These are phyloP conservation scores for Colletotrichum lini DNA, from an alignment of 2,329 filamentous ascomycete species.

Conservation along the genomic window DNA sequence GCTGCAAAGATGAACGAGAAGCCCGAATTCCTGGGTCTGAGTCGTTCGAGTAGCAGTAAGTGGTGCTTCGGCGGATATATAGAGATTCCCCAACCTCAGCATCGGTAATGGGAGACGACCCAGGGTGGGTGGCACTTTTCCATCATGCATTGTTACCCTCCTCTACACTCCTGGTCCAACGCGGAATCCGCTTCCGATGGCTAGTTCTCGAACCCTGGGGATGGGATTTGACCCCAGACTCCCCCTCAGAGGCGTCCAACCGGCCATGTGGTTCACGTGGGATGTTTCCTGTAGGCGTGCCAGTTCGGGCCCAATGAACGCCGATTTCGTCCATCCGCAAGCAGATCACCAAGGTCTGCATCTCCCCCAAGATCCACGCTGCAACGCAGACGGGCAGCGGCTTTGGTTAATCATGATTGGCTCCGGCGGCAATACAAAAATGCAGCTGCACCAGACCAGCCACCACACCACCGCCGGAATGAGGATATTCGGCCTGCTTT, in stretches of 20 bases:
- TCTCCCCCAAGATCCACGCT: slow-evolving; percentile 22
- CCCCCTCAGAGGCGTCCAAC: slow-evolving; percentile 36
- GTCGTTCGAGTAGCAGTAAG: slow-evolving; percentile 26
- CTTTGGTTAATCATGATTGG: slow-evolving; percentile 29
- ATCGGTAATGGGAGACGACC: not conserved
- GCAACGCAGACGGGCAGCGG: slow-evolving; percentile 44
- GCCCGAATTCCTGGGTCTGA: slow-evolving; percentile 25
- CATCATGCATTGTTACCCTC: slow-evolving; percentile 20
- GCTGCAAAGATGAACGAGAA: slow-evolving; percentile 16
- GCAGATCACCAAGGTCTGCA: slow-evolving; percentile 38
- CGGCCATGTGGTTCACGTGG: slow-evolving; percentile 33
- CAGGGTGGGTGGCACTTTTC: not conserved
- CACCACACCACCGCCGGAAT: slow-evolving; percentile 13
- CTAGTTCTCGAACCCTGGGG: slow-evolving; percentile 21
- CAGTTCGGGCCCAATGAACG: slow-evolving; percentile 38
- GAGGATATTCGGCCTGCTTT: slow-evolving; percentile 34
- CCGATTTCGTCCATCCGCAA: slow-evolving; percentile 41
- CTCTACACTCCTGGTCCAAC: not conserved
- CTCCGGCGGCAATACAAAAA: slow-evolving; percentile 14
- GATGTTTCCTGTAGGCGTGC: slow-evolving; percentile 14
- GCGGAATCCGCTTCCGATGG: slow-evolving; percentile 30
- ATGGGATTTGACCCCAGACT: slow-evolving; percentile 44
- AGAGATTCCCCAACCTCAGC: slow-evolving; percentile 10
- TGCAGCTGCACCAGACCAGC: slow-evolving; percentile 24
- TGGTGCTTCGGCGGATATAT: slow-evolving; percentile 29